Evolutionary conservation across 1,284 basidiomycete genomes (phyloP).

Genomic region (Farysia itapuensis): DNA sequence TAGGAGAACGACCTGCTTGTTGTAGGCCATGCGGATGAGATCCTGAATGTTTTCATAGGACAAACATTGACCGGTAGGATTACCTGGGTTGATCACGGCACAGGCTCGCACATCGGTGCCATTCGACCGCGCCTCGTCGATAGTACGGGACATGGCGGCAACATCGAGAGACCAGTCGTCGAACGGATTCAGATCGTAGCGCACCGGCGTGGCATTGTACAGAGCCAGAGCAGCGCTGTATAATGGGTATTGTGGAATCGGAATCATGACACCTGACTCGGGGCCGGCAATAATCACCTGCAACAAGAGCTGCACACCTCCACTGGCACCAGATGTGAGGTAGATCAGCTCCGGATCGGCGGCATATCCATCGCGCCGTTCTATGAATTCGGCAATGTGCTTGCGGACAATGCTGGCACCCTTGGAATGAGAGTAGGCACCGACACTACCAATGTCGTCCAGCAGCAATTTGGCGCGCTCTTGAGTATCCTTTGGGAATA

Average conservation of each 20-base stretch:
- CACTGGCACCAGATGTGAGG: constrained; percentile 89
- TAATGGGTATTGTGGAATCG: constrained; percentile 96
- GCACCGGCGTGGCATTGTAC: constrained; percentile 75
- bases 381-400: constrained; percentile 86
- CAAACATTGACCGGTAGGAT: constrained; percentile 56
- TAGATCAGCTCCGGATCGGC: constrained; percentile 84
- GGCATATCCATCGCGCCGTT: constrained; percentile 66
- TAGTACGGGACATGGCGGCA: constrained; percentile 69
- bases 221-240: constrained; percentile 93
- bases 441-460: constrained; percentile 86
- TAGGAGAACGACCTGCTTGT: constrained; percentile 50
- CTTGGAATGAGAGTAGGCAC: constrained; percentile 94
- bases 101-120: constrained; percentile 62
- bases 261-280: constrained; percentile 80
- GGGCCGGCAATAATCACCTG: constrained; percentile 72
- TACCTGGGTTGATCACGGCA: constrained; percentile 58
- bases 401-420: constrained; percentile 85
- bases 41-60: constrained; percentile 48
- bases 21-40: constrained; percentile 51
- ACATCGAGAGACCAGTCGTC: constrained; percentile 84
- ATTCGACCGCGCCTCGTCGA: constrained; percentile 70
- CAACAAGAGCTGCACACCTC: constrained; percentile 85
- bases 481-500: constrained; percentile 83
- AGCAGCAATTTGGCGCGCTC: constrained; percentile 77
- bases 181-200: constrained; percentile 84